phyloP scores from a whole-genome alignment of 75 land plant genomes.

The Cupressus sempervirens region DNA sequence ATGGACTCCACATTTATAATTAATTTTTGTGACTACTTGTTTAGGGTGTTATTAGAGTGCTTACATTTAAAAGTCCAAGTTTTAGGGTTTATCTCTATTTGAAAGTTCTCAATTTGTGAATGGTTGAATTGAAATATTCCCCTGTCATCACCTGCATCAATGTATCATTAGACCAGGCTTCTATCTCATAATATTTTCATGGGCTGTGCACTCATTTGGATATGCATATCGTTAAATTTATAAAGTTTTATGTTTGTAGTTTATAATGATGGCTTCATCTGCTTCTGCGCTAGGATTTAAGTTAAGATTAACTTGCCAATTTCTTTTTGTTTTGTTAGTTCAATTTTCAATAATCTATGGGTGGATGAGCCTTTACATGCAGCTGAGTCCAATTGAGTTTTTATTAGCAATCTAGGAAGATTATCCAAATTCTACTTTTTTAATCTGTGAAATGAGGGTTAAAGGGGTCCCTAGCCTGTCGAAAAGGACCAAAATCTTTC shows the following conservation, averaged over 20 bases:
- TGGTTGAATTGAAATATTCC: no score
- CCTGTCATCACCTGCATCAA: background rate
- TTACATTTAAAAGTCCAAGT: background rate
- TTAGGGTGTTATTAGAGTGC: background rate
- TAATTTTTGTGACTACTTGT: background rate
- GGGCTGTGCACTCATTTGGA: background rate
- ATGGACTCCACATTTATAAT: background rate
- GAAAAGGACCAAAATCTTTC: no score
- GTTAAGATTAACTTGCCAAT: no score
- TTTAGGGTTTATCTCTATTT: background rate
- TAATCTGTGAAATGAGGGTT: no score
- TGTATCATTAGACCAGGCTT: background rate
- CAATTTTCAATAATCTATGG: no score
- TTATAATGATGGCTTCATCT: no score
- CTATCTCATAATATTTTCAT: background rate
- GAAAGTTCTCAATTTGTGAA: background rate
- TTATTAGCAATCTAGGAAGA: background rate
- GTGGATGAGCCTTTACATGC: no score
- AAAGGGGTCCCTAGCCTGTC: no score
- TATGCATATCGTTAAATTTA: background rate
- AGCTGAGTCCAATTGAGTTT: background rate
- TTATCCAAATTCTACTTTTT: background rate
- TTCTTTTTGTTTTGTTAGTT: no score
- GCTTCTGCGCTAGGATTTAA: no score
- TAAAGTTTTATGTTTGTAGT: no score